Conservation (phyloP, 805 yeast genomes). For the Pachysolen tannophilus region DNA sequence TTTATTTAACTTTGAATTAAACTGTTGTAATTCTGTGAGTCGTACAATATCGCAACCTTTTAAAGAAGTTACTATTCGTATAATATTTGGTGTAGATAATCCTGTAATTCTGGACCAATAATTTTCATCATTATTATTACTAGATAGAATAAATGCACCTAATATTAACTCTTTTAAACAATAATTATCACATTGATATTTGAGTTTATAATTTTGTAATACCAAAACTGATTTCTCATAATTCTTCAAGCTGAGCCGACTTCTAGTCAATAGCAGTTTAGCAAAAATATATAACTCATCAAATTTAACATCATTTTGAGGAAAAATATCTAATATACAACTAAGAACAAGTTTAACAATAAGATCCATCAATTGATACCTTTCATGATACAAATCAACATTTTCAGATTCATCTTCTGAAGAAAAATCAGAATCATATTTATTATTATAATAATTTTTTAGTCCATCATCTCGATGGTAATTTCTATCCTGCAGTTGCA, state of each 20-base stretch:
- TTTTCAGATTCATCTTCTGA: too few species aligned
- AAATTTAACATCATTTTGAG: neutral
- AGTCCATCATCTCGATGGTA: too few species aligned
- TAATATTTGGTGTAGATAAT: too few species aligned
- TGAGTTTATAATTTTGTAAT: neutral
- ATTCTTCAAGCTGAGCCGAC: neutral
- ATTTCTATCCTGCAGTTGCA: too few species aligned
- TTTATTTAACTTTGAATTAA: too few species aligned
- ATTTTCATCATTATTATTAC: neutral
- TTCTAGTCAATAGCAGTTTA: neutral
- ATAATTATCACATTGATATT: neutral
- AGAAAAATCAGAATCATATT: too few species aligned
- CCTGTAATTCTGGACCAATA: neutral
- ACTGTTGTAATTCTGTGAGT: too few species aligned
- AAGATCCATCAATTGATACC: conserved; percentile 8
- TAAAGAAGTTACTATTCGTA: too few species aligned
- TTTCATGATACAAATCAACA: too few species aligned
- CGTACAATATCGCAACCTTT: too few species aligned
- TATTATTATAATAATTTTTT: too few species aligned
- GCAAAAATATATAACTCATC: neutral
- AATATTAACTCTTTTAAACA: conserved; percentile 4
- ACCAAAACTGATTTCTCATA: neutral
- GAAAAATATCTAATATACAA: neutral
- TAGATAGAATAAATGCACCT: neutral
- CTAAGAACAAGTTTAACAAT: neutral